phyloP scores from a whole-genome alignment of 345 rosid genomes.

The Conringia planisiliqua region DNA sequence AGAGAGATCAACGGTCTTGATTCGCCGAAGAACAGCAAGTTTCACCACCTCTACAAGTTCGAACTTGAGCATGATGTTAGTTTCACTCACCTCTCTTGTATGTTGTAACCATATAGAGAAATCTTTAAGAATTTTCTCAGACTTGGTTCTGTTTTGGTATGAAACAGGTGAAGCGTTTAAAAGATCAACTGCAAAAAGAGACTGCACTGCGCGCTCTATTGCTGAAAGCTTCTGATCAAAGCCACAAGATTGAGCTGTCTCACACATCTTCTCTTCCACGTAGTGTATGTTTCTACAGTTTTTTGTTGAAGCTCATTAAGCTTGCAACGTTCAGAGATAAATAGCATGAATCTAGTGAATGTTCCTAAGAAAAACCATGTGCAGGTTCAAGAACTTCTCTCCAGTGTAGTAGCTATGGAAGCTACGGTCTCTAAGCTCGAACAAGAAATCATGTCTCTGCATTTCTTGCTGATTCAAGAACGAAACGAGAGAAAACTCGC shows the following conservation, averaged over 20 bases:
- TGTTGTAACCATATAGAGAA: not conserved
- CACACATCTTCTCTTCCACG: conserved; percentile 23
- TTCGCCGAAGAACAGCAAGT: conserved; percentile 20
- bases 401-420: conserved; percentile 56
- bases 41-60: conserved; percentile 27
- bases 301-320: not conserved
- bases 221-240: conserved; percentile 29
- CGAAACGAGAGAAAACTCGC: conserved; percentile 83
- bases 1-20: conserved; percentile 9
- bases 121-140: not conserved
- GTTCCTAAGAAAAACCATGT: not conserved
- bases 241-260: conserved; percentile 22
- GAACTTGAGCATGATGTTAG: conserved; percentile 37
- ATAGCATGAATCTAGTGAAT: not conserved
- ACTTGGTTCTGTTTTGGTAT: not conserved
- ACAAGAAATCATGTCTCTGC: conserved; percentile 68
- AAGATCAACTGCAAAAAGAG: conserved; percentile 28
- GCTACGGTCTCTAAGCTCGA: conserved; percentile 65
- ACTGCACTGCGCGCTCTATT: conserved; percentile 18
- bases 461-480: conserved; percentile 91
- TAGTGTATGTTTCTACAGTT: conserved; percentile 7
- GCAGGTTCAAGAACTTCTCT: conserved; percentile 74
- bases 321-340: not conserved
- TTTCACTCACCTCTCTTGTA: not conserved
- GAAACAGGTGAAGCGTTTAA: conserved; percentile 32